These are phyloP conservation scores for Tuber brumale DNA, from an alignment of 495 filamentous ascomycete genomes.

Conservation along the genomic window DNA sequence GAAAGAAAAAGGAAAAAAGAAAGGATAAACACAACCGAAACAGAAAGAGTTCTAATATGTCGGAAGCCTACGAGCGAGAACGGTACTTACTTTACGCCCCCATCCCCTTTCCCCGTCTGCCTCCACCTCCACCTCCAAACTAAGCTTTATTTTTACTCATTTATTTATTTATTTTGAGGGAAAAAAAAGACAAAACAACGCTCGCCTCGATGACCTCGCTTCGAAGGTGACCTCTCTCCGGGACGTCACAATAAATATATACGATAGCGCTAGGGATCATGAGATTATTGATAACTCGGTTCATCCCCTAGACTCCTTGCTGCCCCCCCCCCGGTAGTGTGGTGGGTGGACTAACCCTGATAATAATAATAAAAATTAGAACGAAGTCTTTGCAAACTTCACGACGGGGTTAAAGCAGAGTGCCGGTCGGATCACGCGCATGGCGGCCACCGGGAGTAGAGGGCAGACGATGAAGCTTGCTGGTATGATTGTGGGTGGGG, in stretches of 20 bases:
- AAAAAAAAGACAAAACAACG: slow-evolving; percentile 68
- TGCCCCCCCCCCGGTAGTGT: too few relatives aligned
- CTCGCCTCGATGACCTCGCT: slow-evolving; percentile 83
- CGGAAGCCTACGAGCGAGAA: slow-evolving; percentile 92
- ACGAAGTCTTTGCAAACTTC: slow-evolving; percentile 36
- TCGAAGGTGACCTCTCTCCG: slow-evolving; percentile 85
- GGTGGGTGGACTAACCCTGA: not conserved
- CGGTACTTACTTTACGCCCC: slow-evolving; percentile 36
- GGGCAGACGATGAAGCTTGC: slow-evolving; percentile 83
- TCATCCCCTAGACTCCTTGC: slow-evolving; percentile 35
- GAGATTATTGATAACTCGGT: slow-evolving; percentile 80
- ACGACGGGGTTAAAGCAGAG: slow-evolving; percentile 68
- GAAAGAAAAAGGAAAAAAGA: not conserved
- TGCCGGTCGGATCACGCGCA: slow-evolving; percentile 76
- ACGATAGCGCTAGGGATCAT: slow-evolving; percentile 84
- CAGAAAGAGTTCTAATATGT: slow-evolving; percentile 55
- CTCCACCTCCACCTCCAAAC: not conserved
- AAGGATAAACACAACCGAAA: too few relatives aligned
- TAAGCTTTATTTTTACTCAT: not conserved
- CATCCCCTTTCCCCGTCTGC: not conserved
- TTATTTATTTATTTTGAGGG: too few relatives aligned
- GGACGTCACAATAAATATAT: slow-evolving; percentile 96
- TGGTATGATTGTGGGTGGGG: slow-evolving; percentile 68
- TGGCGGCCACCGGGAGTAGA: slow-evolving; percentile 86
- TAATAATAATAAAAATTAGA: too few relatives aligned